Base-by-base conservation (phyloP, 306 rosid genomes). In the Astragalus membranaceus region DNA sequence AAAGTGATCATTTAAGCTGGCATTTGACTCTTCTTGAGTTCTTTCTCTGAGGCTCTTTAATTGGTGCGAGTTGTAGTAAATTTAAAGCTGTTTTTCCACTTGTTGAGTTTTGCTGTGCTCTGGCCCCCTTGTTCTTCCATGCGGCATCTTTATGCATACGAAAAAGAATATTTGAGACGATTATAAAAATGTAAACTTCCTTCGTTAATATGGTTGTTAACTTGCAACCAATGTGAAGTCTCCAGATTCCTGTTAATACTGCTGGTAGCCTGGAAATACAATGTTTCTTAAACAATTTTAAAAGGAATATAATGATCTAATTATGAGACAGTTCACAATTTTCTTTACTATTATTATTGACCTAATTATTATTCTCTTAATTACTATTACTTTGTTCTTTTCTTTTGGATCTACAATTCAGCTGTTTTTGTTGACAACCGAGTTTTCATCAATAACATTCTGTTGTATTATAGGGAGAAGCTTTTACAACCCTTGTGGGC, bases 401-500 rank as follows among this genome's bases (percentile, higher is more conserved):
- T 14, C n/a, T 55, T 12, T 68, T 49, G 50, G 16, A 50, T 57
- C 30, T 51, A 50, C 44, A 8, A 15, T 47, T 62, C 47, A 36
- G 30, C 56, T 7, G 6, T 53, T 70, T 74, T 65, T 1, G 44
- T 14, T 65, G 44, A 44, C 46, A 6, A 50, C 33, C 48, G 55
- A 16, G 15, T 57, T 56, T 55, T 57, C 66, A 20, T 58, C 41
- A 62, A 39, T 51, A 16, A 56, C 53, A 30, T 26, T 39, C 14
- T 72, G 62, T 69, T 80, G 48, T 20, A 67, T 64, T 75, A 44
- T 48, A 94, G 95, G 99, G 88, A 41, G 88, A 81, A 62, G 86
- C 97, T 49, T 71, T 78, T 44, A 79, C 96, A 68, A 83, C 99
- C 59, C 88, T 94, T 48, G 89, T 77, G 47, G 97, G 96, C 61